phyloP scores from a whole-genome alignment of 192 early-diverging fungal species.

The Backusella australiensis region DNA sequence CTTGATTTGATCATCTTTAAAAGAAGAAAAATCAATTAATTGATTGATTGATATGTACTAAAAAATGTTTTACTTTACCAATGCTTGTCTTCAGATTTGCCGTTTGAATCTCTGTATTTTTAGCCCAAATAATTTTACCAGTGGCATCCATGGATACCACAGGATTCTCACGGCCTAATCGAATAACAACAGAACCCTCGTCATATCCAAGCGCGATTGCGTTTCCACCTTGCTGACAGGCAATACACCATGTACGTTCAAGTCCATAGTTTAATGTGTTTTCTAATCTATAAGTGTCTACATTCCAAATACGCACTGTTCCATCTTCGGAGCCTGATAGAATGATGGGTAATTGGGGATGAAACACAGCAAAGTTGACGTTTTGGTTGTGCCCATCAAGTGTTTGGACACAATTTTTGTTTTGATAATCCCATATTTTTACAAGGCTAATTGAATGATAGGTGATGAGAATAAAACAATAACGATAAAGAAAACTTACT shows the following conservation, averaged over 20 bases:
- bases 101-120: slow-evolving; percentile 93
- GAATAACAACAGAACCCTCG: slow-evolving; percentile 90
- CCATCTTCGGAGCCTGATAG: slow-evolving; percentile 95
- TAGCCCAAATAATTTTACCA: slow-evolving; percentile 98
- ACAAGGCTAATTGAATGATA: slow-evolving; percentile 39
- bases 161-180: slow-evolving; percentile 94
- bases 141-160: slow-evolving; percentile 94
- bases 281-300: slow-evolving; percentile 93
- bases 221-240: slow-evolving; percentile 84
- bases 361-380: slow-evolving; percentile 85
- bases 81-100: slow-evolving; percentile 85
- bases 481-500: slow-evolving; percentile 22
- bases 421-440: slow-evolving; percentile 99
- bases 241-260: slow-evolving; percentile 93
- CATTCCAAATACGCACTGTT: slow-evolving; percentile 92
- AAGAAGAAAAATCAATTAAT: background rate
- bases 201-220: slow-evolving; percentile 95
- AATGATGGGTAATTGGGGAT: slow-evolving; percentile 95
- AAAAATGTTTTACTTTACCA: slow-evolving; percentile 31
- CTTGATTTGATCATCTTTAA: slow-evolving; percentile 71
- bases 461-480: too few relatives aligned
- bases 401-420: slow-evolving; percentile 99
- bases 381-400: slow-evolving; percentile 96
- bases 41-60: background rate
- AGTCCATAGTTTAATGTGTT: slow-evolving; percentile 97